Conservation (phyloP, 495 filamentous ascomycete genomes). For the Neurospora sp. region DNA sequence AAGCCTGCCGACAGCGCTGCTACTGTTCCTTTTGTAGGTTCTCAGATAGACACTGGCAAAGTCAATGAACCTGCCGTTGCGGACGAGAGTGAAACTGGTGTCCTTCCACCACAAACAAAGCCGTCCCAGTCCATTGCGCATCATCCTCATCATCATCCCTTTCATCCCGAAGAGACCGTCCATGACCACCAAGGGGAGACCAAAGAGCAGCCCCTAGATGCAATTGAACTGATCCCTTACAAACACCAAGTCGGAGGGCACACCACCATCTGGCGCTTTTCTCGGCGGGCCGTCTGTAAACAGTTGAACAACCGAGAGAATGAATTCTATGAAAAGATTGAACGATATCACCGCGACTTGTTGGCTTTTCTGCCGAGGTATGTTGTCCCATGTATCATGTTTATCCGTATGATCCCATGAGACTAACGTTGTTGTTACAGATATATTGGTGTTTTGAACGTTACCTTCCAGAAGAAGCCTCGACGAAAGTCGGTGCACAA, state of each 20-base stretch:
- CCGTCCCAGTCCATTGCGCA: constrained; percentile 27
- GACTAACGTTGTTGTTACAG: constrained; percentile 33
- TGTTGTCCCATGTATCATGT: constrained; percentile 17
- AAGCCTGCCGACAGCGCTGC: constrained; percentile 12
- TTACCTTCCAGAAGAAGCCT: constrained; percentile 81
- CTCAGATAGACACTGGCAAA: constrained; percentile 20
- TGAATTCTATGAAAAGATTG: constrained; percentile 95
- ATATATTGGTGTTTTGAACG: constrained; percentile 95
- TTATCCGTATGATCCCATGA: neutral
- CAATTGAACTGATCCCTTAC: constrained; percentile 93
- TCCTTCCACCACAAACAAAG: constrained; percentile 10
- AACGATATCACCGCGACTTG: constrained; percentile 79
- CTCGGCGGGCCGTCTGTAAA: constrained; percentile 89
- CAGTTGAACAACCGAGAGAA: constrained; percentile 95
- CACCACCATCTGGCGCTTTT: constrained; percentile 93
- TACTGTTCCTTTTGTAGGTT: constrained; percentile 14
- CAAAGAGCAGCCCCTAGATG: constrained; percentile 59
- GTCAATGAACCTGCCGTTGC: constrained; percentile 29
- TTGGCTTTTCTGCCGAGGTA: constrained; percentile 88
- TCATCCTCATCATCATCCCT: constrained; percentile 2
- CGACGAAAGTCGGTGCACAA: constrained; percentile 52
- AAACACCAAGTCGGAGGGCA: constrained; percentile 96
- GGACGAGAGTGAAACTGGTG: constrained; percentile 28
- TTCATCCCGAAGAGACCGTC: constrained; percentile 28
- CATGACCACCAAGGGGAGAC: constrained; percentile 37